Evolutionary conservation across 2,329 filamentous ascomycete genomes (phyloP).

Genomic region (Arthrinium phaeospermum): DNA sequence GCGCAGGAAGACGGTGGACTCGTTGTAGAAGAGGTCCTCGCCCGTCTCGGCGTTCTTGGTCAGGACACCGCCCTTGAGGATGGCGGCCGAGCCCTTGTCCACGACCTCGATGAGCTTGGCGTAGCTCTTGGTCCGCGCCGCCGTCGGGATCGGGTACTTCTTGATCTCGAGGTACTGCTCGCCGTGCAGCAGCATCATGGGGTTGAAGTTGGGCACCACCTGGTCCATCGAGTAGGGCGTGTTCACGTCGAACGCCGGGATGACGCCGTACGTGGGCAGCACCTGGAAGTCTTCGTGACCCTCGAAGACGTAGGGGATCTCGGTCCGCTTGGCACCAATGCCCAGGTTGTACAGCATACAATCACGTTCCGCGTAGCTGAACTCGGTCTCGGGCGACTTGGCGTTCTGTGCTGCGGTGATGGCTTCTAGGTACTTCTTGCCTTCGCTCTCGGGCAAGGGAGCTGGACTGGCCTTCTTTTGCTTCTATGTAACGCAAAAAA

Average conservation of each 20-base stretch:
- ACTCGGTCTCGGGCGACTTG: constrained; percentile 67
- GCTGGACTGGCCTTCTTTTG: constrained; percentile 14
- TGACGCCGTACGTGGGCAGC: constrained; percentile 92
- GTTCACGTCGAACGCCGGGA: constrained; percentile 88
- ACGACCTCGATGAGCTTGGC: constrained; percentile 89
- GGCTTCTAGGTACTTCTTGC: constrained; percentile 71
- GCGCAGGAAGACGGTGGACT: constrained; percentile 89
- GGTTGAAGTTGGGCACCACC: constrained; percentile 93
- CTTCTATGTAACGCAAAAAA: constrained; percentile 27
- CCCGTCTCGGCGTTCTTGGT: constrained; percentile 86
- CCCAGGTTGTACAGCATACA: constrained; percentile 95
- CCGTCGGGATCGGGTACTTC: constrained; percentile 89
- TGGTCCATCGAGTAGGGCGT: constrained; percentile 80
- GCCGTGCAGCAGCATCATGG: constrained; percentile 98
- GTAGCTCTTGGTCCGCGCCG: constrained; percentile 75
- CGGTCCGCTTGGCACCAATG: constrained; percentile 86
- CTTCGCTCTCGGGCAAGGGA: constrained; percentile 38
- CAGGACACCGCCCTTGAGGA: constrained; percentile 79
- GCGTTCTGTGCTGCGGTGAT: constrained; percentile 78
- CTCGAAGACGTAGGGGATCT: constrained; percentile 89
- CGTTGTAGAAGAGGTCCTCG: constrained; percentile 96
- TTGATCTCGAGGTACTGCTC: constrained; percentile 97
- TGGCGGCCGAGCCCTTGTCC: constrained; percentile 90
- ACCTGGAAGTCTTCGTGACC: constrained; percentile 91
- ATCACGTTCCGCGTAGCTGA: constrained; percentile 84